Evolutionary conservation across 805 yeast species (phyloP).

Genomic region (Lachancea dasiensis): DNA sequence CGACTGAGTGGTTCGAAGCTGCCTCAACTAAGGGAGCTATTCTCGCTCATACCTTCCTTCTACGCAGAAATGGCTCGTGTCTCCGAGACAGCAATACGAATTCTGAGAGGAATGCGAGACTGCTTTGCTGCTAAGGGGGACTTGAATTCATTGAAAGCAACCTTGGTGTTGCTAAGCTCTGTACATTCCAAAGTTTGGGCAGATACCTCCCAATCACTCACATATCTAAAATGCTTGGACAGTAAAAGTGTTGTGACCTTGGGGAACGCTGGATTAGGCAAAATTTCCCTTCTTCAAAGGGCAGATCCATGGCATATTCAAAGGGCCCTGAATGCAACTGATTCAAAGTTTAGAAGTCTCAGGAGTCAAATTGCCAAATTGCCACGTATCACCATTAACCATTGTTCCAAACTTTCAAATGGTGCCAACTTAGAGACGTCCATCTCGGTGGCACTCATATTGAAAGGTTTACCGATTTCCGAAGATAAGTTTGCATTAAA

Average conservation of each 20-base stretch:
- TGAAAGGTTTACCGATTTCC: too few relatives aligned
- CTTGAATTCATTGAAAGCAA: conserved; percentile 36
- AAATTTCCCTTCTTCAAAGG: neutral
- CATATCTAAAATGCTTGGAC: neutral
- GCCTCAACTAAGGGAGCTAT: neutral
- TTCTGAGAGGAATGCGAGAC: conserved; percentile 42
- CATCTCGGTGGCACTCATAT: too few relatives aligned
- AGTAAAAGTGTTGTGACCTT: neutral
- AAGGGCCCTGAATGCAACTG: neutral
- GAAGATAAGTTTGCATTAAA: neutral
- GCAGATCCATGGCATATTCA: neutral
- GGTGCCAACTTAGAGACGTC: too few relatives aligned
- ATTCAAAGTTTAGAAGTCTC: neutral
- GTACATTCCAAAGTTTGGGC: conserved; percentile 47
- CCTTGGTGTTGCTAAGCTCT: conserved; percentile 37
- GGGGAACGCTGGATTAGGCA: neutral
- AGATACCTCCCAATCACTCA: conserved; percentile 26
- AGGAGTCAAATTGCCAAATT: neutral
- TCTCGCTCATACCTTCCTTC: neutral
- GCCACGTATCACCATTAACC: neutral
- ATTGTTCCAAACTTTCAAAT: neutral
- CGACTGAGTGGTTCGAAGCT: neutral
- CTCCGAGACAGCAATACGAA: conserved; percentile 21
- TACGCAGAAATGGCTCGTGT: neutral
- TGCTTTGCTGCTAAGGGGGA: conserved; percentile 38